Base-by-base conservation (phyloP, 441 rosid species). In the Pelargonium australe region DNA sequence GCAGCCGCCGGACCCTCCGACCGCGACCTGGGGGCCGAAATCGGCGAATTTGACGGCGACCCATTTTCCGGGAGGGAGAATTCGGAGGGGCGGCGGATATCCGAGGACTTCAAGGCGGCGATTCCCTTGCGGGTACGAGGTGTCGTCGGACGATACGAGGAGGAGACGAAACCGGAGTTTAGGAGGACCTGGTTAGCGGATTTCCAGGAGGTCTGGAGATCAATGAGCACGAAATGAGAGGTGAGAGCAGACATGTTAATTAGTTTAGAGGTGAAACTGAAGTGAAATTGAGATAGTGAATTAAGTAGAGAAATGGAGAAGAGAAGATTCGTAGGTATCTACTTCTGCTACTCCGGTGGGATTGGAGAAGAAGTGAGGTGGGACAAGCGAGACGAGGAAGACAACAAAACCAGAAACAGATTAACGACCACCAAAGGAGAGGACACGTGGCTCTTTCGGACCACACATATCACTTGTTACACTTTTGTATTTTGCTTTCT, bases 291-390 rank as follows among this genome's bases (percentile, higher is more conserved):
- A 2, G 57, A 1, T 12, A 49, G 16, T 49, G 57, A 49, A 13
- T 49, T 49, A 12, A 13, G 57, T 13, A 49, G 57, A 58, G 60
- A 68, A 41, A 60, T n/a, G 72, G 65, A 47, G 37, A 7, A 72
- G 64, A 53, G 75, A 67, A 90, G 95, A 92, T 92, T 87, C 90
- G 76, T 57, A 72, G 73, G 96, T 49, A 88, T 86, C 89, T 83
- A 31, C 37, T 31, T 3, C 0, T 25, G 3, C 37, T 31, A 31
- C 37, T 31, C 84, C 91, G 61, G 65, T 74, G 66, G 49, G 68
- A 74, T 73, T 70, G 83, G 88, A 80, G 79, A 73, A 73, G 75
- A 67, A 62, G 84, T 78, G 85, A 88, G 85, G 68, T 70, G 68
- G 47, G 28, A 25, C 12, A 17, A 43, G 37, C 58, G 34, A 28